Percentiles rank a stretch among this genome's conserved stretches.
These are phyloP conservation scores for Dryadomyces sulphureus DNA, from an alignment of 2,329 filamentous ascomycete genomes.

Conservation along the genomic window DNA sequence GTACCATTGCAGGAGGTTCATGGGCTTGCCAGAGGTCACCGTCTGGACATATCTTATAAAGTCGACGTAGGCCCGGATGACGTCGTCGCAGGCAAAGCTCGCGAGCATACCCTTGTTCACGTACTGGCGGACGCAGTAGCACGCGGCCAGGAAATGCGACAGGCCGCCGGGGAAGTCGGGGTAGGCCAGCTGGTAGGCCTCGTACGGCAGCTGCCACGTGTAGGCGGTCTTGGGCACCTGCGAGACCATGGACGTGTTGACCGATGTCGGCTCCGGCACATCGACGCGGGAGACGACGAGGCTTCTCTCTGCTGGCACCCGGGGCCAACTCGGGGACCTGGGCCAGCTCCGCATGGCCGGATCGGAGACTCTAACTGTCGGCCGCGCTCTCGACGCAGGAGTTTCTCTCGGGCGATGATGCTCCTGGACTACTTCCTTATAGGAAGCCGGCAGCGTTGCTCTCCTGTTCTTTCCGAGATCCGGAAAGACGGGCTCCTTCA, in stretches of 20 bases:
- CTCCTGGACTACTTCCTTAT: neutral
- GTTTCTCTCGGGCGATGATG: neutral
- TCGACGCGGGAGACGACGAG: too few relatives aligned
- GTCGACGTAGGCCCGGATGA: conserved; percentile 28
- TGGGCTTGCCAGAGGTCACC: neutral
- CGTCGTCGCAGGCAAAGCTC: conserved; percentile 36
- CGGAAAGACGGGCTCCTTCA: conserved; percentile 6
- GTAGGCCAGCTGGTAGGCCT: conserved; percentile 26
- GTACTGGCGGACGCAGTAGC: conserved; percentile 25
- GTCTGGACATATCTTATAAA: conserved; percentile 26
- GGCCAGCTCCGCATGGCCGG: too few relatives aligned
- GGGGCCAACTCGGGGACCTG: too few relatives aligned
- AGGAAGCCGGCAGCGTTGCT: neutral
- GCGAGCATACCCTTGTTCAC: conserved; percentile 21
- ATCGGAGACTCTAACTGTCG: too few relatives aligned
- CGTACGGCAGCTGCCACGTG: conserved; percentile 16
- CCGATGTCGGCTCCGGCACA: too few relatives aligned
- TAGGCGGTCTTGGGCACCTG: neutral
- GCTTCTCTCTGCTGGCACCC: too few relatives aligned
- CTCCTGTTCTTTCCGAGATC: neutral
- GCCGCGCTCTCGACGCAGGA: neutral
- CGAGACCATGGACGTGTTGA: too few relatives aligned
- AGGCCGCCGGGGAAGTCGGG: conserved; percentile 25
- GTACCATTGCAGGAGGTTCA: conserved; percentile 24
- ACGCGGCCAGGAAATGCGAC: conserved; percentile 28